These are phyloP conservation scores for Curvularia eragrostidis DNA, from an alignment of 2,329 filamentous ascomycete genomes.

Conservation along the genomic window DNA sequence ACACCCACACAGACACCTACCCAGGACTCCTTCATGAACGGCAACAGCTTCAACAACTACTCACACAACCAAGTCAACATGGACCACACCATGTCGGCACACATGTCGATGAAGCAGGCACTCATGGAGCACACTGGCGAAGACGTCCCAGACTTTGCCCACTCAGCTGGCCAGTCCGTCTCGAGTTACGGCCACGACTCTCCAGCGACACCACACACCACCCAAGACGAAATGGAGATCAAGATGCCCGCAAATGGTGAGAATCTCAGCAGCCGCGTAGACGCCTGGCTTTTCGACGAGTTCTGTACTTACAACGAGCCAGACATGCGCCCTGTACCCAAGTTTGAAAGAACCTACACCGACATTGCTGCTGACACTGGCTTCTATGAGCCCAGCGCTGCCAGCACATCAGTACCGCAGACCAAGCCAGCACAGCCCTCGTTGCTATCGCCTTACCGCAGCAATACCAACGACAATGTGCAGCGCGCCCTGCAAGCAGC, in stretches of 20 bases:
- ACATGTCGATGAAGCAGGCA: conserved; percentile 66
- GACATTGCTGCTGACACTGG: conserved; percentile 80
- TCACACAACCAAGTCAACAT: conserved; percentile 52
- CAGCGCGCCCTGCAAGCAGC: conserved; percentile 79
- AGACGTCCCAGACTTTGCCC: conserved; percentile 59
- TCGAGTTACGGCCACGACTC: conserved; percentile 68
- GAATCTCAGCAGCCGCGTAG: conserved; percentile 47
- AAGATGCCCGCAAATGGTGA: conserved; percentile 64
- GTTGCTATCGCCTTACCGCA: conserved; percentile 58
- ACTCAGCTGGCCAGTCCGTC: conserved; percentile 64
- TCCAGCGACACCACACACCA: conserved; percentile 66
- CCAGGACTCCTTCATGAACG: conserved; percentile 58
- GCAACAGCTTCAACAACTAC: conserved; percentile 56
- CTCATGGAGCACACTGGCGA: conserved; percentile 61
- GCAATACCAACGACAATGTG: conserved; percentile 61
- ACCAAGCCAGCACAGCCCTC: conserved; percentile 59
- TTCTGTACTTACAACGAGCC: conserved; percentile 71
- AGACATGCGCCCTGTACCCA: conserved; percentile 67
- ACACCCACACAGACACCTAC: conserved; percentile 63
- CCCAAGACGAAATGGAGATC: conserved; percentile 61
- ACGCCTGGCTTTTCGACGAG: conserved; percentile 61
- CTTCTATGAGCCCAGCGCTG: conserved; percentile 76
- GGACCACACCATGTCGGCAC: conserved; percentile 56
- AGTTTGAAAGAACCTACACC: conserved; percentile 84
- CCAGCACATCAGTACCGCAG: conserved; percentile 53